These are phyloP conservation scores for Dorcoceras hygrometricum DNA, from an alignment of 257 asterid species.

Conservation along the genomic window DNA sequence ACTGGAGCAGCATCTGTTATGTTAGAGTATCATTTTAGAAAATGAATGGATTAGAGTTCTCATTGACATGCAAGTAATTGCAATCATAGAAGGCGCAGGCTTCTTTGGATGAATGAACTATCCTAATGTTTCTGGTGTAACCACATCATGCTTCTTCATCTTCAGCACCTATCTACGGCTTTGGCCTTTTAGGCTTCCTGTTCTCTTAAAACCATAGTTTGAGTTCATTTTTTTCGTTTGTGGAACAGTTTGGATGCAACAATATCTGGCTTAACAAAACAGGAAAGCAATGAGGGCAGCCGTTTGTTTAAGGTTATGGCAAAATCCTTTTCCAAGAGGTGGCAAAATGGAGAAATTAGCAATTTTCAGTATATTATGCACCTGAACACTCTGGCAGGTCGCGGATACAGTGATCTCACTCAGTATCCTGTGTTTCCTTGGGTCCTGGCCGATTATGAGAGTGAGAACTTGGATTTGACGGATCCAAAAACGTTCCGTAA, in stretches of 20 bases:
- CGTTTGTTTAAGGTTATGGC: slow-evolving; percentile 98
- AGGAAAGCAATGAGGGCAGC: slow-evolving; percentile 92
- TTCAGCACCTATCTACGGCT: slow-evolving; percentile 5
- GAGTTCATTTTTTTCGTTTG: slow-evolving; percentile 20
- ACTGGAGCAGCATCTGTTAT: neutral
- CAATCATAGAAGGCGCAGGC: slow-evolving; percentile 6
- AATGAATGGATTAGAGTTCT: neutral
- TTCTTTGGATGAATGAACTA: slow-evolving; percentile 4
- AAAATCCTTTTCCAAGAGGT: slow-evolving; percentile 92
- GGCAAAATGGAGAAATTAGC: slow-evolving; percentile 99
- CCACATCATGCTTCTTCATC: slow-evolving; percentile 8
- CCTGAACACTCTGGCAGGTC: slow-evolving; percentile 97
- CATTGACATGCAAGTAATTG: slow-evolving; percentile 2
- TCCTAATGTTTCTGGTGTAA: slow-evolving; percentile 18
- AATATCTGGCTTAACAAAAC: slow-evolving; percentile 87
- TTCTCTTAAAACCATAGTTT: slow-evolving; percentile 21
- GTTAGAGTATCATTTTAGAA: neutral
- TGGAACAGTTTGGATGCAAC: slow-evolving; percentile 86
- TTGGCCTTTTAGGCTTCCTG: neutral
- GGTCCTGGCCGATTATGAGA: slow-evolving; percentile 95
- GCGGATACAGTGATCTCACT: slow-evolving; percentile 98
- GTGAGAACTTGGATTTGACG: slow-evolving; percentile 73
- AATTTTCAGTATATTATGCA: slow-evolving; percentile 99
- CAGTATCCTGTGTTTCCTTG: slow-evolving; percentile 99
- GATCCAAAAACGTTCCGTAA: slow-evolving; percentile 89